Evolutionary conservation across 164 flowering plant species (phyloP).

Genomic region (Aristolochia fimbriata): DNA sequence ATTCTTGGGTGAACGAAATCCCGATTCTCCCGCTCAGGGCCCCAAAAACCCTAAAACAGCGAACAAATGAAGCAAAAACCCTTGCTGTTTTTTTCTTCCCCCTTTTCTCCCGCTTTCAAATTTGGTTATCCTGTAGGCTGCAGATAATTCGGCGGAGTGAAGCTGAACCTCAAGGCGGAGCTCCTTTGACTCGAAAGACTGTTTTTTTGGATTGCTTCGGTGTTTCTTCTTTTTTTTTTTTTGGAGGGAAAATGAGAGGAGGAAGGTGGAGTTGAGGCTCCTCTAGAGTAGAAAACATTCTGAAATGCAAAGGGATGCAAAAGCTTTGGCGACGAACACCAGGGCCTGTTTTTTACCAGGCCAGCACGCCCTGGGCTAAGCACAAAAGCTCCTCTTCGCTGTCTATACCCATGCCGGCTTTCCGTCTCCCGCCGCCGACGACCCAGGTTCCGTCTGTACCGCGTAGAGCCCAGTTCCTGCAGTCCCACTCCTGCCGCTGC

Average conservation of each 20-base stretch:
- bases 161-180: too few species aligned
- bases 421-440: conserved; percentile 11
- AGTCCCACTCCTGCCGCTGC: conserved; percentile 13
- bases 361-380: not conserved
- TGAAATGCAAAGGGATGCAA: conserved; percentile 54
- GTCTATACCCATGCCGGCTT: conserved; percentile 17
- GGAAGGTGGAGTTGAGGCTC: not conserved
- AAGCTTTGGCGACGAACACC: conserved; percentile 45
- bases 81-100: not conserved
- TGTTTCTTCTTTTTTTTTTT: too few species aligned
- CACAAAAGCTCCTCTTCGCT: conserved; percentile 1
- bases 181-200: too few species aligned
- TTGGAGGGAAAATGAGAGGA: too few species aligned
- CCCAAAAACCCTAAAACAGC: conserved; percentile 1
- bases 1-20: too few species aligned
- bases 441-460: conserved; percentile 3
- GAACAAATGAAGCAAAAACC: not conserved
- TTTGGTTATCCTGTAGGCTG: not conserved
- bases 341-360: conserved; percentile 21
- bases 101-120: not conserved
- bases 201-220: too few species aligned
- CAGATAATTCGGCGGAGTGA: too few species aligned
- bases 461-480: not conserved
- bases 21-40: not conserved
- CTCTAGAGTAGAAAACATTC: not conserved